A percentile compares a stretch with the other conserved stretches of the same genome.
Evolutionary conservation across 805 yeast genomes (phyloP).

Genomic region (Monosporozyma servazzii): DNA sequence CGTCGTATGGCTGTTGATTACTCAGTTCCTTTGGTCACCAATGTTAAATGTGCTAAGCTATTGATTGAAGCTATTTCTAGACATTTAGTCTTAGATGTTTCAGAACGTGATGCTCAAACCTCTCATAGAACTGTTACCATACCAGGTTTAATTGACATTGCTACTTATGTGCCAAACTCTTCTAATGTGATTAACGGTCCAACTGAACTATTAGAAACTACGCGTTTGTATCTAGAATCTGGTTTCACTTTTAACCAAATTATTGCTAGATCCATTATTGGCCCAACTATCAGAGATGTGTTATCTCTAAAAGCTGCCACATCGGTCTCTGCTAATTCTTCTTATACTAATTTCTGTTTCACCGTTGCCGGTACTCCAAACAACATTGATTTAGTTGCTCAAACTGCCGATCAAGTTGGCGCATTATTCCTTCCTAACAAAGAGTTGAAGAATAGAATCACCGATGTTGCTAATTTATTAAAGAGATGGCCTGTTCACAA

Average conservation of each 20-base stretch:
- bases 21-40: conserved; percentile 94
- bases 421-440: conserved; percentile 76
- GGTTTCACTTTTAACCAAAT: conserved; percentile 85
- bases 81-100: conserved; percentile 52
- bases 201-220: conserved; percentile 53
- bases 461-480: conserved; percentile 72
- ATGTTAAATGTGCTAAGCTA: conserved; percentile 93
- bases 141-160: conserved; percentile 81
- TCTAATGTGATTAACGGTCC: conserved; percentile 37
- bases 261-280: conserved; percentile 58
- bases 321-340: conserved; percentile 41
- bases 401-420: conserved; percentile 58
- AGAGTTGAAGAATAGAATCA: conserved; percentile 59
- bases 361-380: conserved; percentile 73
- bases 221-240: conserved; percentile 64
- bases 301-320: conserved; percentile 57
- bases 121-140: conserved; percentile 73
- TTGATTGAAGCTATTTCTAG: conserved; percentile 89
- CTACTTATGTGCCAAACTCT: conserved; percentile 67
- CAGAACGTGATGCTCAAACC: conserved; percentile 79
- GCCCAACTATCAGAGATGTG: conserved; percentile 55
- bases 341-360: conserved; percentile 74
- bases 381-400: conserved; percentile 53
- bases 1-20: conserved; percentile 99
- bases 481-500: conserved; percentile 75